A percentile compares a stretch with the other conserved stretches of the same genome.
phyloP scores from a whole-genome alignment of 805 yeast genomes.

The Pichia pseudocactophila region DNA sequence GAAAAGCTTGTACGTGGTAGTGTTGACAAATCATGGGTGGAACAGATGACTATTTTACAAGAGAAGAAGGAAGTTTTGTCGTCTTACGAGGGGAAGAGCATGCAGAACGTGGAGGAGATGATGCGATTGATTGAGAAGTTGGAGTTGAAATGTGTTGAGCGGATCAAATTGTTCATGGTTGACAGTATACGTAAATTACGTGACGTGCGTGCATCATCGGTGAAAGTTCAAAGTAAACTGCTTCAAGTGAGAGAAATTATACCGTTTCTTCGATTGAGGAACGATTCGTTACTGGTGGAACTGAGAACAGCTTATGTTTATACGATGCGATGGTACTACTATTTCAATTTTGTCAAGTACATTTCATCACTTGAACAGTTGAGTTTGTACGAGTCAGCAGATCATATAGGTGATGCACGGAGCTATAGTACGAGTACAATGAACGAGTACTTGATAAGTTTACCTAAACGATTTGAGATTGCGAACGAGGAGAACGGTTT shows the following conservation, averaged over 20 bases:
- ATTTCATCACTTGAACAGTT: conserved; percentile 57
- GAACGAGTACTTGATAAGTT: conserved; percentile 45
- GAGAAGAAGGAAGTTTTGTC: conserved; percentile 52
- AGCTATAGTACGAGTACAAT: conserved; percentile 19
- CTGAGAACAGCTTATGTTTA: conserved; percentile 71
- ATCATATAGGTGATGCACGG: not conserved
- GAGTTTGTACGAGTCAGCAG: not conserved
- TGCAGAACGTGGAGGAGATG: conserved; percentile 18
- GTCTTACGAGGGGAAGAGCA: conserved; percentile 26
- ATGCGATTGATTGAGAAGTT: conserved; percentile 38
- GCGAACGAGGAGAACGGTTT: conserved; percentile 36
- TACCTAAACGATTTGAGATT: conserved; percentile 54
- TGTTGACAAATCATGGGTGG: conserved; percentile 56
- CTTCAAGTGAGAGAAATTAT: conserved; percentile 54
- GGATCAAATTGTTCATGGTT: conserved; percentile 64
- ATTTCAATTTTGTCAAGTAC: conserved; percentile 68
- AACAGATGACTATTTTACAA: conserved; percentile 45
- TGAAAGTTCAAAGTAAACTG: conserved; percentile 59
- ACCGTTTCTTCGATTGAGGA: conserved; percentile 44
- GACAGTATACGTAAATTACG: conserved; percentile 60
- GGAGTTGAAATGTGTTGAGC: conserved; percentile 57
- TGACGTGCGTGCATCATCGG: conserved; percentile 58
- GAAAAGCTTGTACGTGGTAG: conserved; percentile 48
- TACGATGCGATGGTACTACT: conserved; percentile 93
- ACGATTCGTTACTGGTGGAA: conserved; percentile 59